Conservation (phyloP, 2,329 filamentous ascomycete species). For the Alternaria triticina region DNA sequence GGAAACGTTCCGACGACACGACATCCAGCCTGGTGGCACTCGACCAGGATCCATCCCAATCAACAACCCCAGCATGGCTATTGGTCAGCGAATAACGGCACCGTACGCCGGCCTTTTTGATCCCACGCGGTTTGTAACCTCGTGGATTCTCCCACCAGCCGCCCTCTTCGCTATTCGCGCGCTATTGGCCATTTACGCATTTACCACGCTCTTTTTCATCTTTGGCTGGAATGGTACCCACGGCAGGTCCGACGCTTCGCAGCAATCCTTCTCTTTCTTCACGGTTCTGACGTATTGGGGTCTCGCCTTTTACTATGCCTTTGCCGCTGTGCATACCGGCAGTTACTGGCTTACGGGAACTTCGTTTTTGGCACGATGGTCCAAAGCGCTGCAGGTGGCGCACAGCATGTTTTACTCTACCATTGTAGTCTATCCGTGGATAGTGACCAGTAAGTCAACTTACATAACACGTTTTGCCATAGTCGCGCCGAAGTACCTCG, state of each 20-base stretch:
- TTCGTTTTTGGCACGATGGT: constrained; percentile 48
- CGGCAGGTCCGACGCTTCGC: constrained; percentile 51
- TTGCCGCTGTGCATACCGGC: constrained; percentile 71
- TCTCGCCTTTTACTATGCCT: constrained; percentile 76
- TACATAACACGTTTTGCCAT: background rate
- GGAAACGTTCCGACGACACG: constrained; percentile 3
- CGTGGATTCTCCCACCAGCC: constrained; percentile 76
- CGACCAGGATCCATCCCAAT: constrained; percentile 8
- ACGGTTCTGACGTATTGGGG: constrained; percentile 85
- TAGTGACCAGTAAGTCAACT: constrained; percentile 51
- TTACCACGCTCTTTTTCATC: constrained; percentile 71
- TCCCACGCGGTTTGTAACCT: constrained; percentile 72
- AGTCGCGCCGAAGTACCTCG: background rate
- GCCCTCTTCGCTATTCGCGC: constrained; percentile 65
- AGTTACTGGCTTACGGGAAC: constrained; percentile 61
- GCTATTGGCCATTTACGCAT: constrained; percentile 66
- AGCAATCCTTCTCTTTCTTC: constrained; percentile 77
- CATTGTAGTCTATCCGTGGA: constrained; percentile 51
- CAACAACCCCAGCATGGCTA: constrained; percentile 28
- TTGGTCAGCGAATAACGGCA: constrained; percentile 28
- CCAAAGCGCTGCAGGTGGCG: constrained; percentile 43
- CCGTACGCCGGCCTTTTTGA: constrained; percentile 48
- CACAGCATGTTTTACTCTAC: constrained; percentile 53
- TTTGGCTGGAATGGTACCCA: constrained; percentile 70
- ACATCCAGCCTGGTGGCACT: background rate